These are phyloP conservation scores for Acanthochlamys bracteata DNA, from an alignment of 106 monocot species.

Conservation along the genomic window DNA sequence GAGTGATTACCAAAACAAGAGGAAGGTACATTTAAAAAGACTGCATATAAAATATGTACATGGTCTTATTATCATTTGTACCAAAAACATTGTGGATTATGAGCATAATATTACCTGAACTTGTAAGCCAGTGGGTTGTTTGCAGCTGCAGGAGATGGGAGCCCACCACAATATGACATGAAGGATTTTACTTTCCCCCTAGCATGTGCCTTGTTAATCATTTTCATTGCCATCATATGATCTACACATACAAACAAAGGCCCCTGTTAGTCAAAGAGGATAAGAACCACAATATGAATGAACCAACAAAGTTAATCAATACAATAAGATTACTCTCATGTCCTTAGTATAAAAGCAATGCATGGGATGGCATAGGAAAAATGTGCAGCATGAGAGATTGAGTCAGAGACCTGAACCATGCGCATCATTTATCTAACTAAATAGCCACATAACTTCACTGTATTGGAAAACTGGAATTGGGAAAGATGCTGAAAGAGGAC, in stretches of 20 bases:
- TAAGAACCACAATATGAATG: too few relatives aligned
- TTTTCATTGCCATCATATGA: slow-evolving; percentile 99
- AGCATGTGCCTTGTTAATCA: slow-evolving; percentile 78
- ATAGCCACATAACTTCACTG: too few relatives aligned
- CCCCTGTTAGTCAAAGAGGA: not conserved
- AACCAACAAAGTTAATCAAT: too few relatives aligned
- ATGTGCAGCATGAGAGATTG: too few relatives aligned
- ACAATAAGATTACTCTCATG: too few relatives aligned
- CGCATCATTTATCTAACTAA: too few relatives aligned
- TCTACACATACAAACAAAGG: slow-evolving; percentile 29
- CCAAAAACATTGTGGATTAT: too few relatives aligned
- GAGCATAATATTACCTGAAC: slow-evolving; percentile 49
- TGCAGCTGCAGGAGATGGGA: slow-evolving; percentile 93
- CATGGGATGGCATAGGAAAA: too few relatives aligned
- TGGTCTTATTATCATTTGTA: too few relatives aligned
- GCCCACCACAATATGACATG: slow-evolving; percentile 89
- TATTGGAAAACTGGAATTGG: not conserved
- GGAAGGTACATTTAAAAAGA: not conserved
- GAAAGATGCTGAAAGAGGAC: not conserved
- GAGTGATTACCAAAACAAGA: not conserved
- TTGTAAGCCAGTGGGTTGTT: slow-evolving; percentile 97
- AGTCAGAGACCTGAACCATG: too few relatives aligned
- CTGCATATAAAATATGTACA: too few relatives aligned
- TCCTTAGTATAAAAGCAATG: too few relatives aligned
- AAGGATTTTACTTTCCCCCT: slow-evolving; percentile 62